A percentile compares a stretch with the other conserved stretches of the same genome.
Conservation (phyloP, 129 eudicot genomes). For the Pulicaria dysenterica region DNA sequence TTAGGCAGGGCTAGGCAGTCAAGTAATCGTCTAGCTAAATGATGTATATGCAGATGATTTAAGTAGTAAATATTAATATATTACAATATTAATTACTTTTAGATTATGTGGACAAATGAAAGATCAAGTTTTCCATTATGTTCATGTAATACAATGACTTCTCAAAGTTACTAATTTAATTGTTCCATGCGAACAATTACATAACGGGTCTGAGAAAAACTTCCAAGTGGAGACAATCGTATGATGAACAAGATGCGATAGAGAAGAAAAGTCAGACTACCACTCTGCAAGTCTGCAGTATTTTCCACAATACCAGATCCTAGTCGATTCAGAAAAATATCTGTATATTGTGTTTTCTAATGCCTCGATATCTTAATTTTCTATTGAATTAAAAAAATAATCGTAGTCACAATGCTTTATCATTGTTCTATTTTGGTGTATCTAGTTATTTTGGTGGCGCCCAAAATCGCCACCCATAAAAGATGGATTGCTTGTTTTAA, state of each 20-base stretch:
- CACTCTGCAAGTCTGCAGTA: neutral
- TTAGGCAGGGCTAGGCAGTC: slow-evolving; percentile 7
- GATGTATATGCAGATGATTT: neutral
- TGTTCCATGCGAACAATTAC: slow-evolving; percentile 11
- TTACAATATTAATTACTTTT: neutral
- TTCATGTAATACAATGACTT: neutral
- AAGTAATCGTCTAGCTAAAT: slow-evolving; percentile 15
- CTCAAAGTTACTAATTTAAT: slow-evolving; percentile 8
- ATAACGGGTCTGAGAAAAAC: neutral
- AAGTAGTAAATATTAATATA: neutral
- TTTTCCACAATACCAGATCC: slow-evolving; percentile 4
- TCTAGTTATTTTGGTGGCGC: too few species aligned
- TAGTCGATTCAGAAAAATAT: neutral
- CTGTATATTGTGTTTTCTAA: slow-evolving; percentile 17
- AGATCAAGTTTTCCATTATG: neutral
- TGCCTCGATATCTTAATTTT: neutral
- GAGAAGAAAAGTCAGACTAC: neutral
- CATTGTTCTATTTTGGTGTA: too few species aligned
- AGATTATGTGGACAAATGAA: neutral
- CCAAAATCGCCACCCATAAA: neutral
- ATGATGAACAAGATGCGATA: slow-evolving; percentile 1
- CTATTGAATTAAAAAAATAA: slow-evolving; percentile 7
- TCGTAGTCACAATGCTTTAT: neutral
- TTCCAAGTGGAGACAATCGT: slow-evolving; percentile 14
- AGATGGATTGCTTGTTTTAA: neutral